Base-by-base conservation (phyloP, 208 protist species). In the Acanthamoeba quina region DNA sequence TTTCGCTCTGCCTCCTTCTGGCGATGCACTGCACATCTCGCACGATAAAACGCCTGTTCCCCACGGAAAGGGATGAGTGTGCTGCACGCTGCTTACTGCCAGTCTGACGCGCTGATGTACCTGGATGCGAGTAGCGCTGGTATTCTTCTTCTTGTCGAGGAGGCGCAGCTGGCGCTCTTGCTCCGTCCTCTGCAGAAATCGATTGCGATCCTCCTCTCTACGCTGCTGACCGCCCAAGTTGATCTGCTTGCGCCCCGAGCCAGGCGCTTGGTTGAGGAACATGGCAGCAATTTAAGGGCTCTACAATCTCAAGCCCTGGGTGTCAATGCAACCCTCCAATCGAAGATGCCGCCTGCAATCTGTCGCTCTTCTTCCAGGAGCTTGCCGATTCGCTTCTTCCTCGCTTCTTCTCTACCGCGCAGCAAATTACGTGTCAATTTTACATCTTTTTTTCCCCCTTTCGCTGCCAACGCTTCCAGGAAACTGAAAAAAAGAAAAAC, bases 101-200 rank as follows among this genome's bases (percentile, higher is more conserved):
- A 3, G 19, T 4, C 78, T 41, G 31, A 29, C 0, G 52, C 13
- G 24, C 6, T n/a, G 2, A 58, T 15, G 13, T 82, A 89, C 82
- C 82, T 89, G 82, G 26, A 89, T 89, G 31, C 41, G n/a, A 4
- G 56, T 37, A 21, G 82, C 82, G 21, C 82, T 89, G 5, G 49
- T 13, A 47, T 89, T 58, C 19, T 34, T 15, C 56, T 66, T 89
- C 41, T 89, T 89, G 29, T 89, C 82, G 26, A 89, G 82, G 24
- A 89, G 82, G 41, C 82, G 82, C 1, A 68, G 82, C 49, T 58
- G 54, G 3, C 82, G n/a, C 56, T 89, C 82, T 26, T 66, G 82
- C 52, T 89, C 82, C 3, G 82, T 89, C 31, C 82, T 58, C 49
- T 89, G 47, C 82, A 89, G 56, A 44, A 89, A 89, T 44, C 82